Base-by-base conservation (phyloP, 2,329 filamentous ascomycete genomes). In the Ophiostoma montium region DNA sequence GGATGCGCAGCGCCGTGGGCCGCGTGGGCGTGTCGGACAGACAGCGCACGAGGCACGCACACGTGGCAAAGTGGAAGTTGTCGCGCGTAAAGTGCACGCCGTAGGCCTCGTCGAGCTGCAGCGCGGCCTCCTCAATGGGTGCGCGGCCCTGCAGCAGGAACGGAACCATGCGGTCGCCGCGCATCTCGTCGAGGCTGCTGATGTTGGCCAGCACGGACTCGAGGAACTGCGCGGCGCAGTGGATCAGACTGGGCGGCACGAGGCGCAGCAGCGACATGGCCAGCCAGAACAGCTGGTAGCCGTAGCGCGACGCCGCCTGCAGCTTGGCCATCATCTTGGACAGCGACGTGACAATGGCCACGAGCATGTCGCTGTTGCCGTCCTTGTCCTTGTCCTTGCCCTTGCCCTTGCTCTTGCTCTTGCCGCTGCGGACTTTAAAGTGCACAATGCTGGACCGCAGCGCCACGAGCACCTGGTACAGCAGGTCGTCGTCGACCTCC, bases 311-410 rank as follows among this genome's bases (percentile, higher is more conserved):
- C 10, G 78, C 72, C 3, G 77, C 74, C 6, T 77, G 76, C 18
- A 84, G 68, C 58, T 84, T 83, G 15, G 75, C 69, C 70, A 84
- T 81, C 79, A 84, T 83, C 60, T 82, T 83, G 11, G 80, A 81
- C 41, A 84, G 61, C 3, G 78, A 75, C 2, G 76, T 80, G 19
- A 83, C 72, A 48, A 84, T 82, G 6, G 80, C 76, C 32, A 82
- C 72, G 30, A 84, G 69, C 78, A 84, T 82, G 56, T 84, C 80
- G 54, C 71, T 76, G 57, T 75, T 79, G 50, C 69, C 72, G 50
- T 58, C 54, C 27, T 44, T 33, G 36, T 55, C 54, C 41, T 75
- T 72, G n/a, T n/a, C n/a, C n/a, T n/a, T n/a, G n/a, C n/a, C n/a
- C n/a, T n/a, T n/a, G n/a, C n/a, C n/a, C n/a, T n/a, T n/a, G n/a